Evolutionary conservation across 768 basidiomycete genomes (phyloP), one percentile per base, ranked within the genome.

Genomic region (Nevesoporus exiguus): DNA sequence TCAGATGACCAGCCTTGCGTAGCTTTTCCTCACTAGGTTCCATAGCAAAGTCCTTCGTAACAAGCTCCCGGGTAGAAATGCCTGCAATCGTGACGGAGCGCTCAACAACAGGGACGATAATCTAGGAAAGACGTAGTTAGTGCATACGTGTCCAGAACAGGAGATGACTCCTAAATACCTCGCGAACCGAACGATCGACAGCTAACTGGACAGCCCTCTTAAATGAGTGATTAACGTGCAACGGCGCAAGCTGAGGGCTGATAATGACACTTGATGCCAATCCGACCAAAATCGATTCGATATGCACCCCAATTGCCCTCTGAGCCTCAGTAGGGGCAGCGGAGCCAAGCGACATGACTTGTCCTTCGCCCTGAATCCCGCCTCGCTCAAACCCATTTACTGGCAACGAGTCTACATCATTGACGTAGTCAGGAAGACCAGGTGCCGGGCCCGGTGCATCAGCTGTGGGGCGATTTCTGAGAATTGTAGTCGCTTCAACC

Each of bases 41-140:
- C 47, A 90, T 92, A 3, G 89, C 93, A 60, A 95, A 99, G 70
- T 99, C 97, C 73, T 98, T 98, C 43, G 86, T 82, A 19, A 97
- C 92, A 10, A 99, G 77, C 67, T 99, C 97, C 36, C 94, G 80
- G 17, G 96, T 96, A 14, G 97, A 98, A 60, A 98, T 98, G 24
- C 94, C 93, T 11, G 96, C 96, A 60, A 99, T 98, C 1, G 97
- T 98, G 22, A 98, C 97, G 21, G 95, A 98, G 49, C 97, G 84
- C 64, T 99, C 97, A 22, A 99, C 95, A 48, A 99, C 96, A 6
- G 97, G 97, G 17, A 95, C 77, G 61, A 99, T 95, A 55, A 98
- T 98, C 86, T 93, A 43, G 49, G n/a, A 56, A 36, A 43, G 57
- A 5, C 41, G 49, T 24, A 48, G 47, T 45, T 49, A 25, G 25